Percentiles rank a stretch among this genome's conserved stretches.
Evolutionary conservation across 441 rosid species (phyloP).

Genomic region (Manihot esculenta): DNA sequence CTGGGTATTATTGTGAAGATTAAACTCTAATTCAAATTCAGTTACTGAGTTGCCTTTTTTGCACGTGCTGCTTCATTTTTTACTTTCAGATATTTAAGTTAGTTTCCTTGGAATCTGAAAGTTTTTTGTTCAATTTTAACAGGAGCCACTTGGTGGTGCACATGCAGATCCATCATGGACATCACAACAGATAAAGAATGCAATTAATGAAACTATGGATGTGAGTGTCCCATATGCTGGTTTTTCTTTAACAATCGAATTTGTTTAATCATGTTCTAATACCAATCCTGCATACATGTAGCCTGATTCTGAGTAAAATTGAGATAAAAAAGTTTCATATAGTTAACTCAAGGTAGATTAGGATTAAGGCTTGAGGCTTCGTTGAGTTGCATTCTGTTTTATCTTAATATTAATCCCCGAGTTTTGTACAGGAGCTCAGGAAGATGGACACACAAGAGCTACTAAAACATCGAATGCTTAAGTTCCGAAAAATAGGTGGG

Average conservation of each 20-base stretch:
- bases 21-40: slow-evolving; percentile 10
- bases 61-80: slow-evolving; percentile 10
- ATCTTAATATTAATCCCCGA: slow-evolving; percentile 16
- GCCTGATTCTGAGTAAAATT: not conserved
- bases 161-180: slow-evolving; percentile 84
- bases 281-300: not conserved
- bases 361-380: not conserved
- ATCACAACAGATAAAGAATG: slow-evolving; percentile 69
- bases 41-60: not conserved
- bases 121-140: slow-evolving; percentile 12
- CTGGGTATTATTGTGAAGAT: not conserved
- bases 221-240: slow-evolving; percentile 41
- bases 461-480: slow-evolving; percentile 59
- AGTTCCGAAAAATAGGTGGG: slow-evolving; percentile 73
- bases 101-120: slow-evolving; percentile 23
- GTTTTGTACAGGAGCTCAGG: slow-evolving; percentile 54
- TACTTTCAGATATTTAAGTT: slow-evolving; percentile 16
- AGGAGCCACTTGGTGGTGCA: slow-evolving; percentile 98
- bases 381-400: not conserved
- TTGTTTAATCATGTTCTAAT: slow-evolving; percentile 6
- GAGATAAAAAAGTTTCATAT: not conserved
- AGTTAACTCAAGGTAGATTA: not conserved
- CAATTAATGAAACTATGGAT: slow-evolving; percentile 65
- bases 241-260: slow-evolving; percentile 13
- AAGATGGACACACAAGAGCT: slow-evolving; percentile 59